Conservation (phyloP, 1,284 basidiomycete genomes). For the Leccinum laetum region DNA sequence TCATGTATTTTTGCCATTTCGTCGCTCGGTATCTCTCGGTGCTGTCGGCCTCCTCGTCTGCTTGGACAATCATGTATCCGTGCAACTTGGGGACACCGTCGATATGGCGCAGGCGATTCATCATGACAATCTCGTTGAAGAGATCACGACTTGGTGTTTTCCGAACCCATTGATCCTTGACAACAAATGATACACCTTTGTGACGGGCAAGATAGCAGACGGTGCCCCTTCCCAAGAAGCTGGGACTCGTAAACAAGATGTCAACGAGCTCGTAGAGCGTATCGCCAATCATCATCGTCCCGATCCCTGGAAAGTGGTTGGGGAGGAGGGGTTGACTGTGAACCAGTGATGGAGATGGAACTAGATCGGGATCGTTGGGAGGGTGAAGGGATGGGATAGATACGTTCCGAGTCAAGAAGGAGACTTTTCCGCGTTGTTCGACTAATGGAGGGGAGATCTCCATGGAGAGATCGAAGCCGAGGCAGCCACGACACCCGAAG, state of each 20-base stretch:
- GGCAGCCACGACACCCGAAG: not conserved
- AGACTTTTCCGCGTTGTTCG: not conserved
- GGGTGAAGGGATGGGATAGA: not conserved
- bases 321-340: not conserved
- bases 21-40: not conserved
- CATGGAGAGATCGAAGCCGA: not conserved
- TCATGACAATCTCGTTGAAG: not conserved
- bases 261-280: not conserved
- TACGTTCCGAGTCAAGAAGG: not conserved
- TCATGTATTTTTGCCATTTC: not conserved
- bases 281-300: not conserved
- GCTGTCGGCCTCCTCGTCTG: not conserved
- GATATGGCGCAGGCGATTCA: not conserved
- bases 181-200: not conserved
- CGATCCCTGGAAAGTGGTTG: not conserved
- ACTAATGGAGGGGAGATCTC: not conserved
- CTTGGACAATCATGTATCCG: not conserved
- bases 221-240: conserved; percentile 2
- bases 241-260: not conserved
- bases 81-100: not conserved
- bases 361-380: not conserved
- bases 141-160: not conserved
- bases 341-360: not conserved
- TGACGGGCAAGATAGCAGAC: not conserved
- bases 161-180: conserved; percentile 3